Evolutionary conservation across 225 moss, liverwort and hornwort species (phyloP).

Genomic region (Ulota crispa): DNA sequence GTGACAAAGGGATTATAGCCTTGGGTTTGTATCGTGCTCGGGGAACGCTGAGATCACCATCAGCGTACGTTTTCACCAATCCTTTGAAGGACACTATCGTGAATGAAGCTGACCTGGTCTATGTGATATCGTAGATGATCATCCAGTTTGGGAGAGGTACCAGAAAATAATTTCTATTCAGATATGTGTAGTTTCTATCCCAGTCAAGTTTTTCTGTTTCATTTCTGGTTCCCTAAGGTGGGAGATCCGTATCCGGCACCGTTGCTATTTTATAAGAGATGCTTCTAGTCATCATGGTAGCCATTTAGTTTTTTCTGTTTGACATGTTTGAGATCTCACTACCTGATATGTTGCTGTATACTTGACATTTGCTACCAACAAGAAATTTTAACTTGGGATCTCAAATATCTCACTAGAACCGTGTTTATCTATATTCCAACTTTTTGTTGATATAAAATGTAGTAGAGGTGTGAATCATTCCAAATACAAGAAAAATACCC

Average conservation of each 20-base stretch:
- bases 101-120: constrained; percentile 59
- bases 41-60: constrained; percentile 70
- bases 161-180: background rate
- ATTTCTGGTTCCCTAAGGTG: background rate
- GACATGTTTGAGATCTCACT: background rate
- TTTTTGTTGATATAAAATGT: too few relatives aligned
- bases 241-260: background rate
- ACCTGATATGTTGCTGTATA: too few relatives aligned
- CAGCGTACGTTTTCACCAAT: constrained; percentile 83
- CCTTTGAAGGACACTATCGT: constrained; percentile 62
- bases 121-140: constrained; percentile 37
- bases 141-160: background rate
- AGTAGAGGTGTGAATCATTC: too few relatives aligned
- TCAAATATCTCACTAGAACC: too few relatives aligned
- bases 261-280: background rate
- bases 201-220: background rate
- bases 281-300: background rate
- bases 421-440: too few relatives aligned
- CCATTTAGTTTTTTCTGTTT: background rate
- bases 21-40: constrained; percentile 77
- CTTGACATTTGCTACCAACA: too few relatives aligned
- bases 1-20: constrained; percentile 54
- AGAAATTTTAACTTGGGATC: too few relatives aligned
- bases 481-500: too few relatives aligned
- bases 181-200: background rate